phyloP scores from a whole-genome alignment of 2,329 filamentous ascomycete genomes.

The Paecilomyces sp. region DNA sequence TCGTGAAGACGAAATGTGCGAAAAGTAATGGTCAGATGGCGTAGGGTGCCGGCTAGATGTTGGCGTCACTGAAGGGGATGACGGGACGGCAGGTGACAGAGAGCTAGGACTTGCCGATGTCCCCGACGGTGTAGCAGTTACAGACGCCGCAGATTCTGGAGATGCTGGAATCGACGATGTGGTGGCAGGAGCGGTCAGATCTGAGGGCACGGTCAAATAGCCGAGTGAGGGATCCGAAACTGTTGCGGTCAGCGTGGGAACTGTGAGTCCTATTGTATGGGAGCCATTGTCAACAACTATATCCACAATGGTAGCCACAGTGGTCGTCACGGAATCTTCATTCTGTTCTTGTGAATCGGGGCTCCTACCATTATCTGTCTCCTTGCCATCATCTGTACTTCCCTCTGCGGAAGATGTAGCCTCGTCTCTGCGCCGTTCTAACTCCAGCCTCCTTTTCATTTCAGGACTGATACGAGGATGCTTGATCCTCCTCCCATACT shows the following conservation, averaged over 20 bases:
- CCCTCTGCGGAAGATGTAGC: neutral
- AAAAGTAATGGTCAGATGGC: neutral
- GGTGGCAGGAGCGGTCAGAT: conserved; percentile 7
- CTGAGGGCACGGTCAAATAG: conserved; percentile 14
- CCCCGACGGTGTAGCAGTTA: neutral
- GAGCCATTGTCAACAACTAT: conserved; percentile 15
- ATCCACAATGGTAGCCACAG: conserved; percentile 14
- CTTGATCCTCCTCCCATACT: conserved; percentile 4
- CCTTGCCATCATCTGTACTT: neutral
- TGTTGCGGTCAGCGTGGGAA: conserved; percentile 15
- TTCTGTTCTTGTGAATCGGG: conserved; percentile 1
- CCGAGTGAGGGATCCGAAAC: conserved; percentile 15
- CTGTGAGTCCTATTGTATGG: conserved; percentile 11
- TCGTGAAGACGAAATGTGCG: neutral
- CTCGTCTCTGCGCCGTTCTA: neutral
- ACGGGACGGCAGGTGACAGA: neutral
- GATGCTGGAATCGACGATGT: conserved; percentile 1
- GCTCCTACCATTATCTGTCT: neutral
- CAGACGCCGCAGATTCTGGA: neutral
- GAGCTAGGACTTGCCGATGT: neutral
- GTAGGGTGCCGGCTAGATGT: neutral
- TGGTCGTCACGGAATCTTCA: conserved; percentile 6
- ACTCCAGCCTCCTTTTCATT: neutral
- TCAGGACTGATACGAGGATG: conserved; percentile 4
- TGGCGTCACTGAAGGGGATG: neutral